phyloP scores from a whole-genome alignment of 2,329 filamentous ascomycete genomes.

The Hypoxylon sp. region DNA sequence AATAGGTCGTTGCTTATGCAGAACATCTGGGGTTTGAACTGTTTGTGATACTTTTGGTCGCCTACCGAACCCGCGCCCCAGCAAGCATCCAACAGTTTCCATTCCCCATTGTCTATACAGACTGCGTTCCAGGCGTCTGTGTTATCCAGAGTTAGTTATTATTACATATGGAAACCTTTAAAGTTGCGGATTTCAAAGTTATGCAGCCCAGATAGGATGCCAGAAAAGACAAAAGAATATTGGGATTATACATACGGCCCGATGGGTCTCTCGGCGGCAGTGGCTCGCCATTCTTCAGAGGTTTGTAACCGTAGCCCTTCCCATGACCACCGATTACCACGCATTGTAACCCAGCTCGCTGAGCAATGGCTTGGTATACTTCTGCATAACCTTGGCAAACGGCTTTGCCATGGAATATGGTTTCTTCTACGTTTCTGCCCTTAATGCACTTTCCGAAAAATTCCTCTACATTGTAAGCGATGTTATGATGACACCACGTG shows the following conservation, averaged over 20 bases:
- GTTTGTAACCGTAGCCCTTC: conserved; percentile 83
- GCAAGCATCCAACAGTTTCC: conserved; percentile 93
- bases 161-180: neutral
- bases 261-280: conserved; percentile 74
- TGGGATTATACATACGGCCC: conserved; percentile 60
- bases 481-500: conserved; percentile 95
- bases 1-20: conserved; percentile 81
- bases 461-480: conserved; percentile 83
- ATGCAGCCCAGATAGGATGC: neutral
- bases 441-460: conserved; percentile 83
- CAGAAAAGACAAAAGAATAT: neutral
- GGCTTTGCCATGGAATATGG: conserved; percentile 81
- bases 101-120: conserved; percentile 85
- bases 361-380: conserved; percentile 83
- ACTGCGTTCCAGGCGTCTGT: conserved; percentile 92
- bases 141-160: conserved; percentile 13
- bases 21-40: conserved; percentile 76
- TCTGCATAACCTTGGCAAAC: conserved; percentile 95
- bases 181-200: too few relatives aligned
- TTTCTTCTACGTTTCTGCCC: conserved; percentile 78
- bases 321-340: conserved; percentile 83
- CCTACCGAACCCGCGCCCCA: conserved; percentile 88
- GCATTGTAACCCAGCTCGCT: conserved; percentile 83
- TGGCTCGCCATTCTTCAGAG: conserved; percentile 74
- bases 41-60: conserved; percentile 72